These are phyloP conservation scores for Danielozyma ontarioensis DNA, from an alignment of 805 yeast genomes.

Conservation along the genomic window DNA sequence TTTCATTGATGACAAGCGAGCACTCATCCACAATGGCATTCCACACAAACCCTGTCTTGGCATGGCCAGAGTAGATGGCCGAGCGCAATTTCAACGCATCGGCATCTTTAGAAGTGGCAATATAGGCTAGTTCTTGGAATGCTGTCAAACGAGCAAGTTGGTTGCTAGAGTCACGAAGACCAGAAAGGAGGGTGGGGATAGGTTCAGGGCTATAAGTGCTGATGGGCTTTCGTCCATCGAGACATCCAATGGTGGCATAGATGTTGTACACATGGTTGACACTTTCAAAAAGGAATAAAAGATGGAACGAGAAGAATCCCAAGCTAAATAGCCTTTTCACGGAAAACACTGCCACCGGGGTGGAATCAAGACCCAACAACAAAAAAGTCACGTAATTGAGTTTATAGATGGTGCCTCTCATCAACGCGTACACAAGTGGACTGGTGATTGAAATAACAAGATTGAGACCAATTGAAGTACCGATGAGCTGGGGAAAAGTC, in stretches of 20 bases:
- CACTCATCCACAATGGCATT: slow-evolving; percentile 57
- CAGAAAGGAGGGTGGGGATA: slow-evolving; percentile 56
- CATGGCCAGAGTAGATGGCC: slow-evolving; percentile 48
- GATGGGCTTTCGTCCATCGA: slow-evolving; percentile 60
- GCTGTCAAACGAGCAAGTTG: slow-evolving; percentile 51
- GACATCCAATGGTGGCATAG: slow-evolving; percentile 66
- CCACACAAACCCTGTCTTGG: slow-evolving; percentile 49
- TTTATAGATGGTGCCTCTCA: slow-evolving; percentile 40
- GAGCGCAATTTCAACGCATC: slow-evolving; percentile 42
- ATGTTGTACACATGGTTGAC: slow-evolving; percentile 56
- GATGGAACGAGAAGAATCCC: slow-evolving; percentile 27
- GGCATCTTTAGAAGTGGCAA: slow-evolving; percentile 42
- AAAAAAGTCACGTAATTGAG: slow-evolving; percentile 21
- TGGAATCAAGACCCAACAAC: slow-evolving; percentile 34
- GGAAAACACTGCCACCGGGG: slow-evolving; percentile 18
- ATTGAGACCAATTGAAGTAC: slow-evolving; percentile 33
- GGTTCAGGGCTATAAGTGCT: slow-evolving; percentile 58
- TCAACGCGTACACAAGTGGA: slow-evolving; percentile 37
- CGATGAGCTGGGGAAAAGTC: slow-evolving; percentile 25
- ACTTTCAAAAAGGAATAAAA: slow-evolving; percentile 46
- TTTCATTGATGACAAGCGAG: slow-evolving; percentile 46
- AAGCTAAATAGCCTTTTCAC: slow-evolving; percentile 23
- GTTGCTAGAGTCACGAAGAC: slow-evolving; percentile 40
- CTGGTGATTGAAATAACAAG: slow-evolving; percentile 19
- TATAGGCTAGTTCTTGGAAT: slow-evolving; percentile 67